phyloP scores from a whole-genome alignment of 23 red algal genomes.

The Gracilaria gracilis region DNA sequence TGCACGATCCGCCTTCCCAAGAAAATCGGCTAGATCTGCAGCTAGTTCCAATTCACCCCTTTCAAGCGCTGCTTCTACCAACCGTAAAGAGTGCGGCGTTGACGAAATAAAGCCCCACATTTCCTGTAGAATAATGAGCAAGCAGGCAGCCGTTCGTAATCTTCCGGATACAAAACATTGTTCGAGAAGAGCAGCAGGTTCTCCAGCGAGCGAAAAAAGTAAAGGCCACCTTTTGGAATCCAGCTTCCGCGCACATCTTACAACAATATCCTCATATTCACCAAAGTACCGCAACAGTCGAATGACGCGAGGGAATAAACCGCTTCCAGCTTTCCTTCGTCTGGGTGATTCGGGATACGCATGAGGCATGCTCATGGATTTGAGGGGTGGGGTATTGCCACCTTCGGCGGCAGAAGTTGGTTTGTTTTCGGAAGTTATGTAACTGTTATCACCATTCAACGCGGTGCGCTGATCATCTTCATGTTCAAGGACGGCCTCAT shows the following conservation, averaged over 20 bases:
- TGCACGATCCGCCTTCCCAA: slow-evolving; percentile 77
- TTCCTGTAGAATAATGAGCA: slow-evolving; percentile 96
- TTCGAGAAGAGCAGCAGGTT: slow-evolving; percentile 92
- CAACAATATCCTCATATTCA: slow-evolving; percentile 99
- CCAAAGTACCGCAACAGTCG: slow-evolving; percentile 90
- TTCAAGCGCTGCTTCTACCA: slow-evolving; percentile 85
- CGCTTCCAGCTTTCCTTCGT: slow-evolving; percentile 37
- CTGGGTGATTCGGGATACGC: slow-evolving; percentile 57
- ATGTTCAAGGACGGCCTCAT: slow-evolving; percentile 86
- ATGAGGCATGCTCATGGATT: slow-evolving; percentile 7
- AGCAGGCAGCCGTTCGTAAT: slow-evolving; percentile 83
- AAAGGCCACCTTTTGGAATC: slow-evolving; percentile 93
- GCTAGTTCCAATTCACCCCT: slow-evolving; percentile 77
- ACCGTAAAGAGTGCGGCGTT: slow-evolving; percentile 83
- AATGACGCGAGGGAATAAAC: slow-evolving; percentile 79
- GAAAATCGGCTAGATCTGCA: slow-evolving; percentile 78
- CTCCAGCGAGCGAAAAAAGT: slow-evolving; percentile 90
- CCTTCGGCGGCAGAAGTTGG: neutral
- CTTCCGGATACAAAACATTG: slow-evolving; percentile 91
- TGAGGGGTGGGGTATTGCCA: slow-evolving; percentile 5
- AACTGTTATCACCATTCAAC: slow-evolving; percentile 26
- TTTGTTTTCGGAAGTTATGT: slow-evolving; percentile 16
- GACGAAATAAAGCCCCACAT: slow-evolving; percentile 89
- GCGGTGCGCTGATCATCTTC: slow-evolving; percentile 35
- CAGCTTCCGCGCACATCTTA: slow-evolving; percentile 96